Evolutionary conservation across 2,329 filamentous ascomycete genomes (phyloP).

Genomic region (Tolypocladium endophyticum): DNA sequence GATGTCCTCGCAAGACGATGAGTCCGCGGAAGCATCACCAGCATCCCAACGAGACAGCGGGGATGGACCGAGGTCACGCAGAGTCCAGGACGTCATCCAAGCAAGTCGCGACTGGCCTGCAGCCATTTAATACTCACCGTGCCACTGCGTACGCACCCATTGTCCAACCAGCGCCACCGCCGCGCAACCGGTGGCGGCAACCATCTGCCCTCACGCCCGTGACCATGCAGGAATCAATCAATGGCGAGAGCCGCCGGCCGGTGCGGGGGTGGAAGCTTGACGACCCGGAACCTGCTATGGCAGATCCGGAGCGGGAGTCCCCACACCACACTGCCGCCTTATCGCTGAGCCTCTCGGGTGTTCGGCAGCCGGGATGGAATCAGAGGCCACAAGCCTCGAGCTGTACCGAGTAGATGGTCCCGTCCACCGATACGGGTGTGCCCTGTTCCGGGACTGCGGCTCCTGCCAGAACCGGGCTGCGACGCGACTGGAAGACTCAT

Average conservation of each 20-base stretch:
- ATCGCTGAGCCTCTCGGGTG: not conserved
- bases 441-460: too few relatives aligned
- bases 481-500: not conserved
- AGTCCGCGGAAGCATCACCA: not conserved
- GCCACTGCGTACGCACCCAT: not conserved
- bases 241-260: not conserved
- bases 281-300: not conserved
- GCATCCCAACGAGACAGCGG: not conserved
- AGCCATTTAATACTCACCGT: not conserved
- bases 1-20: not conserved
- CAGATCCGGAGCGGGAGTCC: not conserved
- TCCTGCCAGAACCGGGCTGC: too few relatives aligned
- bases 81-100: not conserved
- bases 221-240: not conserved
- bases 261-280: not conserved
- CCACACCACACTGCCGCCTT: not conserved
- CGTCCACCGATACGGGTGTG: not conserved
- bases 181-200: not conserved
- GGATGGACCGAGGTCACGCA: not conserved
- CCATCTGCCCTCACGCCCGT: not conserved
- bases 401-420: not conserved
- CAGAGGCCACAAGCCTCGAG: not conserved
- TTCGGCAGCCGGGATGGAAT: not conserved
- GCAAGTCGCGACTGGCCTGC: not conserved
- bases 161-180: not conserved